These are phyloP conservation scores for Teratosphaeria destructans DNA, from an alignment of 2,329 filamentous ascomycete genomes.

Conservation along the genomic window DNA sequence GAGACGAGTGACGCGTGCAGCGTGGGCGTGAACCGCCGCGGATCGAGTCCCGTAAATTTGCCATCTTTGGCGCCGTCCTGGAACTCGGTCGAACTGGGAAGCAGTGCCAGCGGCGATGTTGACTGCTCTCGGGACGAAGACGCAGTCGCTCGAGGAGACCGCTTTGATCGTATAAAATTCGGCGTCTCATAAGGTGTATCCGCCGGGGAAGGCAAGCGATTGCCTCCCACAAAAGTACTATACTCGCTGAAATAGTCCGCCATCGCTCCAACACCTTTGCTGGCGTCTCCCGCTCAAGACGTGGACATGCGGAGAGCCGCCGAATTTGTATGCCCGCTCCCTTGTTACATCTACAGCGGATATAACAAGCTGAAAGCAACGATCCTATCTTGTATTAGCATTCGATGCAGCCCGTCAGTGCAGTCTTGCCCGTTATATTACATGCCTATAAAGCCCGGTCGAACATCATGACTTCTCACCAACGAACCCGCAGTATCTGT, in stretches of 20 bases:
- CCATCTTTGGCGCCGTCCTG: conserved; percentile 40
- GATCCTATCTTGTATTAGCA: not conserved
- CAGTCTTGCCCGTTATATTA: not conserved
- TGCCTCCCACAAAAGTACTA: conserved; percentile 36
- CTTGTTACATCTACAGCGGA: not conserved
- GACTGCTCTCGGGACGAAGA: conserved; percentile 54
- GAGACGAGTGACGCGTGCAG: conserved; percentile 89
- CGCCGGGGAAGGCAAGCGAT: conserved; percentile 57
- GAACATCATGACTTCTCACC: not conserved
- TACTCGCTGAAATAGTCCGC: conserved; percentile 39
- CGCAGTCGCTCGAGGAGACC: conserved; percentile 46
- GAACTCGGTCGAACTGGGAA: conserved; percentile 32
- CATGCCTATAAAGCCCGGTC: not conserved
- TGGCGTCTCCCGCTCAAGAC: not conserved
- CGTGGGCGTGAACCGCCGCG: conserved; percentile 86
- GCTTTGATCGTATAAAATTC: conserved; percentile 44
- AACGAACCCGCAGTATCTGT: not conserved
- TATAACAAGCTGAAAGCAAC: not conserved
- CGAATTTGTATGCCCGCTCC: not conserved
- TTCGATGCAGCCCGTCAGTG: not conserved
- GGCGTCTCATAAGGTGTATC: conserved; percentile 62
- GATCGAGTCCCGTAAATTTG: conserved; percentile 58
- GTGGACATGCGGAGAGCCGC: not conserved
- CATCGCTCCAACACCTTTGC: conserved; percentile 10
- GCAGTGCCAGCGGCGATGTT: conserved; percentile 49